Evolutionary conservation across 176 grass and related monocot species (phyloP).

Genomic region (Melocanna baccifera): DNA sequence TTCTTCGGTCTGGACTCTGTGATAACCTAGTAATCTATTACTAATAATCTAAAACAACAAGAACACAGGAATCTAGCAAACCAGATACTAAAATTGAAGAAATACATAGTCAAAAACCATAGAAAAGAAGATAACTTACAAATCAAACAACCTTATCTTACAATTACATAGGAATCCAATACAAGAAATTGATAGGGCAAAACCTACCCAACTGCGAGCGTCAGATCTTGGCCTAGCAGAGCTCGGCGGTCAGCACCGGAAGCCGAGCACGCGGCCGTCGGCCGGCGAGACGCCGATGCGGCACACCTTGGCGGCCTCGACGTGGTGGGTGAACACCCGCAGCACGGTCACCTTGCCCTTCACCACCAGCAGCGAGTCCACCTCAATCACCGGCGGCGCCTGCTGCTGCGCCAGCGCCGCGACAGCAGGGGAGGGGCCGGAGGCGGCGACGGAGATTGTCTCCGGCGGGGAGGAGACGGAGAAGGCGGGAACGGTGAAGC

Average conservation of each 20-base stretch:
- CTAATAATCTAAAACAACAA: slow-evolving; percentile 2
- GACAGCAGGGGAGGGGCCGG: slow-evolving; percentile 5
- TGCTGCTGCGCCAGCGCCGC: neutral
- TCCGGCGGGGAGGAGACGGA: slow-evolving; percentile 27
- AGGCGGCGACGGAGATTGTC: slow-evolving; percentile 36
- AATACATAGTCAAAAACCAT: neutral
- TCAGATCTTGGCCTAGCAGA: slow-evolving; percentile 2
- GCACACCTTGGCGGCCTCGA: slow-evolving; percentile 61
- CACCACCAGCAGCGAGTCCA: slow-evolving; percentile 66
- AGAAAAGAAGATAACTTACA: slow-evolving; percentile 20
- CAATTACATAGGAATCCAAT: slow-evolving; percentile 14
- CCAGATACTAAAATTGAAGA: neutral
- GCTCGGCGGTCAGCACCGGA: slow-evolving; percentile 60
- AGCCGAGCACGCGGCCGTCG: slow-evolving; percentile 65
- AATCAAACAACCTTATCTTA: slow-evolving; percentile 24
- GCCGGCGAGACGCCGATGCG: slow-evolving; percentile 53
- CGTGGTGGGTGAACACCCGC: slow-evolving; percentile 75
- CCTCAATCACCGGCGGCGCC: slow-evolving; percentile 48
- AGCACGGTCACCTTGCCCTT: slow-evolving; percentile 70
- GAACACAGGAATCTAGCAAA: slow-evolving; percentile 11
- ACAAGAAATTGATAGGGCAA: neutral
- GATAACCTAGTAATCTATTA: slow-evolving; percentile 5
- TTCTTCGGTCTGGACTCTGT: slow-evolving; percentile 40
- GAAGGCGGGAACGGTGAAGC: slow-evolving; percentile 65
- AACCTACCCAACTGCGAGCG: neutral